Evolutionary conservation across 2,329 filamentous ascomycete species (phyloP).

Genomic region (Aspergillus puulaauensis): DNA sequence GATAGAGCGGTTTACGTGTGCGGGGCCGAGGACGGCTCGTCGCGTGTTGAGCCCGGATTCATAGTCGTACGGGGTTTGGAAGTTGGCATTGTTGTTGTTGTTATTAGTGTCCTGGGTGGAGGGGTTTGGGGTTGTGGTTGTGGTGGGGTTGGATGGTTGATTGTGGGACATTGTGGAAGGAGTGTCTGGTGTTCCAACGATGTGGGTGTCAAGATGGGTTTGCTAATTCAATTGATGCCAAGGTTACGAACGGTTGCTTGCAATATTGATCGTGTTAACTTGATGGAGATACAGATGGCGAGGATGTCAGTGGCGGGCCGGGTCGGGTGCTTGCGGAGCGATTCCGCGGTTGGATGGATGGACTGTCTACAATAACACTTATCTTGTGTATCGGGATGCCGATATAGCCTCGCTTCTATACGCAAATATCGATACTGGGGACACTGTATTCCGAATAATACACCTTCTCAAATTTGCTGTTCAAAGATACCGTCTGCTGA

Average conservation of each 20-base stretch:
- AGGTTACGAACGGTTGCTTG: too few species aligned
- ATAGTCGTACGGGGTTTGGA: slow-evolving; percentile 54
- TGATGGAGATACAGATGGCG: neutral
- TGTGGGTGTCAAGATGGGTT: too few species aligned
- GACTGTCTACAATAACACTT: neutral
- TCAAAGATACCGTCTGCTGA: neutral
- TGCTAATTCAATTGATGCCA: too few species aligned
- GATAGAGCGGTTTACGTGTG: slow-evolving; percentile 60
- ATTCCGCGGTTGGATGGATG: neutral
- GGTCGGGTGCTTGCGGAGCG: neutral
- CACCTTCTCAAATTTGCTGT: neutral
- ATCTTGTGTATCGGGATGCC: neutral
- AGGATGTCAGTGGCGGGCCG: neutral
- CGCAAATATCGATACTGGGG: neutral
- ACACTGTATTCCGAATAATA: neutral
- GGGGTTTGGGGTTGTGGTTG: neutral
- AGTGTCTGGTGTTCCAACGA: too few species aligned
- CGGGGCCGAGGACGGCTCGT: slow-evolving; percentile 59
- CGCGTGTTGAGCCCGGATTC: slow-evolving; percentile 62
- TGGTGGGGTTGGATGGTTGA: neutral
- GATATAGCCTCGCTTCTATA: neutral
- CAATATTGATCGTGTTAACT: too few species aligned
- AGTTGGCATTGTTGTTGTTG: neutral
- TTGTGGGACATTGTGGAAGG: neutral
- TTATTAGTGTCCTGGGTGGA: neutral